A percentile compares a stretch with the other conserved stretches of the same genome.
Conservation (phyloP, 2,329 filamentous ascomycete genomes). For the Neonectria coccinea region DNA sequence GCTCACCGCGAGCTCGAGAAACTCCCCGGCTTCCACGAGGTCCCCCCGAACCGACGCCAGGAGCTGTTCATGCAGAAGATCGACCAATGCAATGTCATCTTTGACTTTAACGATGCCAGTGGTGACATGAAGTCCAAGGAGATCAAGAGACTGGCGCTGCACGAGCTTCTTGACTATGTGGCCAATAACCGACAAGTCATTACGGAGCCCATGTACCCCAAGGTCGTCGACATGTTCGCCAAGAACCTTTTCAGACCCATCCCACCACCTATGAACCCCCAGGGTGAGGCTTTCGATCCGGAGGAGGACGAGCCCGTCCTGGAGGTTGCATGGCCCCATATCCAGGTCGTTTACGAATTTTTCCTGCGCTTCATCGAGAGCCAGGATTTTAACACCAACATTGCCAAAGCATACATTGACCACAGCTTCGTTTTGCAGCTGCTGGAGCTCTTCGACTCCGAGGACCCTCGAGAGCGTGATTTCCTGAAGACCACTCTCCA, state of each 20-base stretch:
- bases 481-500: constrained; percentile 98
- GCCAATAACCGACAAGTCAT: constrained; percentile 99
- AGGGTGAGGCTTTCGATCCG: constrained; percentile 97
- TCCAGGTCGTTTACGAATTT: constrained; percentile 99
- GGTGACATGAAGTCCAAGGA: constrained; percentile 99
- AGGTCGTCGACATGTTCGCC: constrained; percentile 98
- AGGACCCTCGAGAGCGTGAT: constrained; percentile 95
- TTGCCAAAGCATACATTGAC: constrained; percentile 98
- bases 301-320: constrained; percentile 98
- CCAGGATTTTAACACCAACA: constrained; percentile 99
- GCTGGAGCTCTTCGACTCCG: constrained; percentile 97
- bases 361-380: constrained; percentile 99
- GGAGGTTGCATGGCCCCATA: constrained; percentile 98
- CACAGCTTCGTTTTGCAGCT: constrained; percentile 97
- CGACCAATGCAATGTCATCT: constrained; percentile 99
- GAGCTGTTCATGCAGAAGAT: constrained; percentile 99
- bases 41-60: constrained; percentile 92
- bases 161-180: constrained; percentile 97
- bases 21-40: constrained; percentile 96
- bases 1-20: constrained; percentile 97
- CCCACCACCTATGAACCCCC: constrained; percentile 95
- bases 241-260: constrained; percentile 99
- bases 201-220: constrained; percentile 98
- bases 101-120: constrained; percentile 98
- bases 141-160: constrained; percentile 95